These are phyloP conservation scores for Catharanthus roseus DNA, from an alignment of 257 asterid species.

Conservation along the genomic window DNA sequence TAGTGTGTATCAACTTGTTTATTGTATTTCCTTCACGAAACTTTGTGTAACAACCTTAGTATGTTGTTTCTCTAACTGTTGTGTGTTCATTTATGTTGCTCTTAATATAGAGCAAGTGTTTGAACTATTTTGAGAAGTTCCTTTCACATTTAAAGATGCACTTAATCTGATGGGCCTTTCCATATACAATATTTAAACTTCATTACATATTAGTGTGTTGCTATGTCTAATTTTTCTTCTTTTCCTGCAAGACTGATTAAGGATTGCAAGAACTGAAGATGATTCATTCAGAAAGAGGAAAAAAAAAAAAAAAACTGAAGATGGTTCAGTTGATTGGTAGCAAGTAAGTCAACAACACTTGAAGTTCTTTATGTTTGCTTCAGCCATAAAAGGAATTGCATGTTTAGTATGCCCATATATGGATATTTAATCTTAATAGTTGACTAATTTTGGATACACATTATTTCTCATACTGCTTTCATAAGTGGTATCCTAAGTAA, in stretches of 20 bases:
- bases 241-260: not conserved
- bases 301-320: slow-evolving; percentile 58
- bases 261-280: slow-evolving; percentile 59
- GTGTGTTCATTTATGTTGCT: not conserved
- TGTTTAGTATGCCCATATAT: not conserved
- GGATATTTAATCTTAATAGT: not conserved
- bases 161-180: not conserved
- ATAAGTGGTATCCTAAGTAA: not conserved
- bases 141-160: not conserved
- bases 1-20: not conserved
- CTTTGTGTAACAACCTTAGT: slow-evolving; percentile 92
- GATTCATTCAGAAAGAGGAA: too few species aligned
- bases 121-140: not conserved
- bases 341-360: slow-evolving; percentile 40
- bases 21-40: not conserved
- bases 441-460: not conserved
- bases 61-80: slow-evolving; percentile 27
- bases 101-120: not conserved
- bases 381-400: slow-evolving; percentile 3
- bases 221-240: not conserved
- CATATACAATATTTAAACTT: too few species aligned
- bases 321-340: slow-evolving; percentile 89
- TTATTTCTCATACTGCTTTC: not conserved
- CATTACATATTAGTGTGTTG: not conserved
- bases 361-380: not conserved